Evolutionary conservation across 208 protist genomes (phyloP), one percentile per base, ranked within the genome.

Genomic region (Acanthamoeba castellanii): DNA sequence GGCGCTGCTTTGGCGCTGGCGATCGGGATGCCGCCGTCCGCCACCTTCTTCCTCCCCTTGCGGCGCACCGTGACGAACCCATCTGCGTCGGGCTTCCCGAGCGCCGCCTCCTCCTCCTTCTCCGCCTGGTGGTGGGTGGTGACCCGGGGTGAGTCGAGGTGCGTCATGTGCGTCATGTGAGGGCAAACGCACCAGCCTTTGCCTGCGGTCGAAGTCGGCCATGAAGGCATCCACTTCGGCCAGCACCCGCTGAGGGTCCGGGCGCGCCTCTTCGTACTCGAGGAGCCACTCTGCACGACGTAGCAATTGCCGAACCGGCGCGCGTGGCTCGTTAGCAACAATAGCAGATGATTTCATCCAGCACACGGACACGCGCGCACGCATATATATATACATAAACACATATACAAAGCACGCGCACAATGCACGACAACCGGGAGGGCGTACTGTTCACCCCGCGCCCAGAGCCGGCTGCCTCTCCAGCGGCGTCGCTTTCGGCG

Each of bases 141-240:
- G 22, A 66, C 59, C 59, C 59, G 13, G 13, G 59, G 22, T 66
- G 59, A 66, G 59, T n/a, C n/a, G n/a, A n/a, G n/a, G n/a, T n/a
- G n/a, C n/a, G n/a, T n/a, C n/a, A n/a, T n/a, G n/a, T n/a, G n/a
- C n/a, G n/a, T n/a, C n/a, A n/a, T n/a, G n/a, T n/a, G n/a, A 55
- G 30, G 11, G 18, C 6, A 22, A 25, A 6, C 76, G 50, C 37
- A 72, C 57, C 30, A 70, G 3, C 30, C 59, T 42, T 70, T 91
- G 84, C 55, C n/a, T 61, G 57, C 59, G 50, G 27, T 91, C 84
- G 70, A 91, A 91, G 30, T 91, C 84, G 16, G 59, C 50, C 84
- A 91, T 91, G n/a, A 91, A 91, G 32, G 52, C 52, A 25, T 91
- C 84, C 9, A 91, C 84, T 70, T 91, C 57, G 8, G 84, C 47